Percentiles rank a stretch among this genome's conserved stretches.
phyloP scores from a whole-genome alignment of 257 asterid genomes.

The Solanum pennellii region DNA sequence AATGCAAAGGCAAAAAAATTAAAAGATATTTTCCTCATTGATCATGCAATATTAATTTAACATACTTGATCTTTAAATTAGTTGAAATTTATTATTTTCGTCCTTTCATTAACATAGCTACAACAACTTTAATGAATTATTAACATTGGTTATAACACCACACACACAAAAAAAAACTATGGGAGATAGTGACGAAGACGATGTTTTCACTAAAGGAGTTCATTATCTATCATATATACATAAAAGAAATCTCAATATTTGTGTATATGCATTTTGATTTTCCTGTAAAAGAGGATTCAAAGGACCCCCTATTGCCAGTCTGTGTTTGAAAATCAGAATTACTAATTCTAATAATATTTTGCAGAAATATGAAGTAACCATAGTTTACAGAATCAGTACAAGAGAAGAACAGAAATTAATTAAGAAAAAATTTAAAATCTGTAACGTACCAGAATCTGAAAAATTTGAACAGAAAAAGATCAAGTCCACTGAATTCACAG shows the following conservation, averaged over 20 bases:
- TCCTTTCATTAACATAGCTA: background rate
- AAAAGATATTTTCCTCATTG: background rate
- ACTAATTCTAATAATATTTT: too few relatives aligned
- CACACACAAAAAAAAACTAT: background rate
- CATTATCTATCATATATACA: background rate
- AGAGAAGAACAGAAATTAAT: too few relatives aligned
- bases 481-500: too few relatives aligned
- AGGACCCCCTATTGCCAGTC: background rate
- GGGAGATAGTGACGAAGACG: fast-evolving
- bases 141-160: background rate
- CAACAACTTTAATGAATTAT: background rate
- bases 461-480: too few relatives aligned
- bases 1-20: background rate
- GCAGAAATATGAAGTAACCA: too few relatives aligned
- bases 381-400: too few relatives aligned
- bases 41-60: background rate
- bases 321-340: too few relatives aligned
- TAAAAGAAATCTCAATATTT: background rate
- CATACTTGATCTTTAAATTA: background rate
- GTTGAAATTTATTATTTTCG: background rate
- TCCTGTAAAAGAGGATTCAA: background rate
- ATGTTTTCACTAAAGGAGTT: background rate
- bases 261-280: background rate
- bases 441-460: too few relatives aligned
- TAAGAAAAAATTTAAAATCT: too few relatives aligned